These are phyloP conservation scores for Exutisphaerella laricina DNA, from an alignment of 2,329 filamentous ascomycete genomes.

Conservation along the genomic window DNA sequence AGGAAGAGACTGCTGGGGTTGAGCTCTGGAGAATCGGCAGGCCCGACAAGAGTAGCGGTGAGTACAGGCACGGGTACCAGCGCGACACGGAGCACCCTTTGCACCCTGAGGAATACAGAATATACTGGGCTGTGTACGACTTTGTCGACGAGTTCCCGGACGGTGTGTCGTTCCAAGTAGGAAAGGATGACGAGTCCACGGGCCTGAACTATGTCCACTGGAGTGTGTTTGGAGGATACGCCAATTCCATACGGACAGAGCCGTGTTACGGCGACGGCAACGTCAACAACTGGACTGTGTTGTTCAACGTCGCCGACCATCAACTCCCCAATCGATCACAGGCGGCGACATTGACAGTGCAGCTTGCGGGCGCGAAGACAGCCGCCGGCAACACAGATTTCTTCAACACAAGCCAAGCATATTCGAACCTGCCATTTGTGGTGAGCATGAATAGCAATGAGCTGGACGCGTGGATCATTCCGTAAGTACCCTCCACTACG, in stretches of 20 bases:
- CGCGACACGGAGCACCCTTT: slow-evolving; percentile 46
- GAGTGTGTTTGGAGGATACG: slow-evolving; percentile 56
- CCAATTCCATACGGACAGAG: slow-evolving; percentile 43
- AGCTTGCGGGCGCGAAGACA: slow-evolving; percentile 58
- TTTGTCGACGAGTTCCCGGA: slow-evolving; percentile 55
- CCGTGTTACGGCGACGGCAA: slow-evolving; percentile 42
- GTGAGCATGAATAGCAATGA: slow-evolving; percentile 45
- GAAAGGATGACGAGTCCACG: slow-evolving; percentile 43
- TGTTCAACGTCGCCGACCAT: slow-evolving; percentile 45
- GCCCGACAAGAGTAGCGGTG: slow-evolving; percentile 56
- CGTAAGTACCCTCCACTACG: no score
- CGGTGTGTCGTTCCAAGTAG: slow-evolving; percentile 54
- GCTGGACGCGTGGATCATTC: slow-evolving; percentile 52
- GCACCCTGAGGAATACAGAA: slow-evolving; percentile 53
- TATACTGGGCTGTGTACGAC: slow-evolving; percentile 59
- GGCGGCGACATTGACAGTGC: slow-evolving; percentile 58
- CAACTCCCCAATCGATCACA: slow-evolving; percentile 38
- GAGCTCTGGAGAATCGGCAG: slow-evolving; percentile 60
- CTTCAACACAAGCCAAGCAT: slow-evolving; percentile 50
- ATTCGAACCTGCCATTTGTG: slow-evolving; percentile 49
- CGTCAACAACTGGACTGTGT: slow-evolving; percentile 57
- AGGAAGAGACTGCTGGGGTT: slow-evolving; percentile 50
- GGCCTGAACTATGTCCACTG: slow-evolving; percentile 63
- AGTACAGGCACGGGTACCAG: slow-evolving; percentile 55
- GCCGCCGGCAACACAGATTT: slow-evolving; percentile 58